Evolutionary conservation across 768 basidiomycete genomes (phyloP).

Genomic region (Clitopilus hobsonii): DNA sequence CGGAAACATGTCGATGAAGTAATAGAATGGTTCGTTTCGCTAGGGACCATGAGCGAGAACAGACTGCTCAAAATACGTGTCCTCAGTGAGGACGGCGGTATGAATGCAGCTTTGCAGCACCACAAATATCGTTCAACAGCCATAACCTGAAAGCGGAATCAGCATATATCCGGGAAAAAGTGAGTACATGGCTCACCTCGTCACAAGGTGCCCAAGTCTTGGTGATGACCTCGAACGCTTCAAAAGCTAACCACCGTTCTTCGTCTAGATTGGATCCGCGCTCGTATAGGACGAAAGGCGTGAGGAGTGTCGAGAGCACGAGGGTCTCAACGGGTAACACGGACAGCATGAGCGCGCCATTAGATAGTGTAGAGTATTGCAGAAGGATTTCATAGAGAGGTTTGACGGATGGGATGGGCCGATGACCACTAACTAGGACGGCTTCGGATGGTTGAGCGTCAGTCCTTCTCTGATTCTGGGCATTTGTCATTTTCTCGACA

Average conservation of each 20-base stretch:
- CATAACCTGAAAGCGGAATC: conserved; percentile 22
- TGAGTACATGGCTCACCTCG: conserved; percentile 41
- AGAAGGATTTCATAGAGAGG: conserved; percentile 42
- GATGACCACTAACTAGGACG: conserved; percentile 7
- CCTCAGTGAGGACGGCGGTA: conserved; percentile 34
- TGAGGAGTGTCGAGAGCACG: conserved; percentile 53
- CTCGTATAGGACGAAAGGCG: conserved; percentile 44
- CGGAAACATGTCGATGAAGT: conserved; percentile 43
- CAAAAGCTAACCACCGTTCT: conserved; percentile 52
- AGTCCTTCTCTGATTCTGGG: neutral
- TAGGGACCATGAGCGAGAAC: conserved; percentile 38
- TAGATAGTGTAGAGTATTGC: conserved; percentile 30
- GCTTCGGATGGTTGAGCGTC: neutral
- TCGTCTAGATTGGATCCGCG: conserved; percentile 34
- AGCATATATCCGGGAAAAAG: neutral
- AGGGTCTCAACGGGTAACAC: conserved; percentile 53
- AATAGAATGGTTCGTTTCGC: conserved; percentile 35
- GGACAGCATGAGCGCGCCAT: conserved; percentile 19
- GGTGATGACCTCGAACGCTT: conserved; percentile 54
- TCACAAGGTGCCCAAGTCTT: conserved; percentile 53
- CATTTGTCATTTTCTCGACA: neutral
- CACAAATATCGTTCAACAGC: conserved; percentile 62
- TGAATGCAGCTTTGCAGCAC: conserved; percentile 62
- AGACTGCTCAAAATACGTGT: conserved; percentile 48
- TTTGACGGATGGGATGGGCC: conserved; percentile 32